phyloP scores from a whole-genome alignment of 2,329 filamentous ascomycete species.

The Monosporascus sp. region DNA sequence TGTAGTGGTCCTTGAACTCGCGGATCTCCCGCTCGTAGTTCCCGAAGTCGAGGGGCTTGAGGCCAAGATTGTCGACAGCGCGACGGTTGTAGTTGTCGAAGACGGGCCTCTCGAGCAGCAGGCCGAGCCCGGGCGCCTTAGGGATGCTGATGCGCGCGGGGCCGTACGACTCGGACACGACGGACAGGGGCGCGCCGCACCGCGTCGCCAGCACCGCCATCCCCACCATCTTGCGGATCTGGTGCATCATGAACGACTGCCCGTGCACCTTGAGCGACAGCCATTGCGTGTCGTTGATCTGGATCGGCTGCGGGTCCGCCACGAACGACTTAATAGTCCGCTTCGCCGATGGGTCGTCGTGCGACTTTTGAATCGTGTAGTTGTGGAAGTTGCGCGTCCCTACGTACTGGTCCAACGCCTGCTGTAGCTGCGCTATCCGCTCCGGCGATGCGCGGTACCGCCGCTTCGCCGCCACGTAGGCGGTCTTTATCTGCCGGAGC shows the following conservation, averaged over 20 bases:
- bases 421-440: slow-evolving; percentile 71
- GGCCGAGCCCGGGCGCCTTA: slow-evolving; percentile 83
- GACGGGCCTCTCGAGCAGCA: slow-evolving; percentile 84
- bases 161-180: slow-evolving; percentile 71
- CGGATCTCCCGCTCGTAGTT: slow-evolving; percentile 74
- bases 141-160: slow-evolving; percentile 76
- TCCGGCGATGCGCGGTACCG: slow-evolving; percentile 72
- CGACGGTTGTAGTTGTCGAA: slow-evolving; percentile 85
- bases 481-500: slow-evolving; percentile 69
- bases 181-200: slow-evolving; percentile 68
- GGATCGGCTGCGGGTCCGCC: slow-evolving; percentile 68
- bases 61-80: slow-evolving; percentile 56
- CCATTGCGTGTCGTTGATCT: slow-evolving; percentile 92
- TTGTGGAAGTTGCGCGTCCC: slow-evolving; percentile 95
- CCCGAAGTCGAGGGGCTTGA: slow-evolving; percentile 70
- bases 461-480: slow-evolving; percentile 77
- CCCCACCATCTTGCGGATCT: slow-evolving; percentile 98
- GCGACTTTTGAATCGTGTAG: slow-evolving; percentile 88
- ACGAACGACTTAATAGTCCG: slow-evolving; percentile 90
- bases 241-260: slow-evolving; percentile 99
- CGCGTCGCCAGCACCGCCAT: slow-evolving; percentile 83
- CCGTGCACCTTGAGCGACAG: slow-evolving; percentile 92
- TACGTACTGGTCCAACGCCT: slow-evolving; percentile 66
- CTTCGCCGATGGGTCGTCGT: slow-evolving; percentile 76
- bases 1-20: slow-evolving; percentile 86